These are phyloP conservation scores for Lineolata rhizophorae DNA, from an alignment of 495 filamentous ascomycete species.

Conservation along the genomic window DNA sequence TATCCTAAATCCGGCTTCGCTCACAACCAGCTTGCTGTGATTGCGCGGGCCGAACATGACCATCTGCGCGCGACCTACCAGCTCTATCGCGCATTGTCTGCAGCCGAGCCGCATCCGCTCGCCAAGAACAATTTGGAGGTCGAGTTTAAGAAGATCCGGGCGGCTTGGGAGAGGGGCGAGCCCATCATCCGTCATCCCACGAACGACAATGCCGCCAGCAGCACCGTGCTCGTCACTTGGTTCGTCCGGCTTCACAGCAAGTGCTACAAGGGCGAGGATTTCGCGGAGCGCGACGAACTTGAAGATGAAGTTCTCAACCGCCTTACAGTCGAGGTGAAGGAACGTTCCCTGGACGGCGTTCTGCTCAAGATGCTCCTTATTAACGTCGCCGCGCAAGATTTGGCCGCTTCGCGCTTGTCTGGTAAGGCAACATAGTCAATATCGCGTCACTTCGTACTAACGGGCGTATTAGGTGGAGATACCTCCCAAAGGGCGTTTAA, in stretches of 20 bases:
- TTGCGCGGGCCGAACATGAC: slow-evolving; percentile 50
- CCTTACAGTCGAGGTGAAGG: slow-evolving; percentile 49
- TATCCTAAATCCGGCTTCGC: slow-evolving; percentile 58
- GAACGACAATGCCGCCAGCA: background rate
- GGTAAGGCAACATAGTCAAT: slow-evolving; percentile 14
- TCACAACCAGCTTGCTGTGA: slow-evolving; percentile 76
- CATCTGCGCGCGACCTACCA: slow-evolving; percentile 74
- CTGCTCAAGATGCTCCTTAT: slow-evolving; percentile 63
- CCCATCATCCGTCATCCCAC: slow-evolving; percentile 25
- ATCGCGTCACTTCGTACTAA: background rate
- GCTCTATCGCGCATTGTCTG: slow-evolving; percentile 60
- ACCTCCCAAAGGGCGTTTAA: slow-evolving; percentile 19
- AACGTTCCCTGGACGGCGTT: slow-evolving; percentile 37
- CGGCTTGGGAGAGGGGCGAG: slow-evolving; percentile 35
- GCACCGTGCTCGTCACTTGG: slow-evolving; percentile 42
- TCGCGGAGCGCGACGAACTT: slow-evolving; percentile 56
- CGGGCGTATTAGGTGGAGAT: slow-evolving; percentile 15
- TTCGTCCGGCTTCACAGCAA: slow-evolving; percentile 76
- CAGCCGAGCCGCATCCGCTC: slow-evolving; percentile 46
- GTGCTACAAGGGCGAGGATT: slow-evolving; percentile 50
- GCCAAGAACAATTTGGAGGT: slow-evolving; percentile 56
- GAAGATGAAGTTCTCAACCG: slow-evolving; percentile 71
- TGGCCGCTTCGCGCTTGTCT: no score
- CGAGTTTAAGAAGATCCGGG: slow-evolving; percentile 53
- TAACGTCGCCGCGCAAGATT: slow-evolving; percentile 66